Evolutionary conservation across 208 protist genomes (phyloP).

Genomic region (Jaenimonas drosophilae): DNA sequence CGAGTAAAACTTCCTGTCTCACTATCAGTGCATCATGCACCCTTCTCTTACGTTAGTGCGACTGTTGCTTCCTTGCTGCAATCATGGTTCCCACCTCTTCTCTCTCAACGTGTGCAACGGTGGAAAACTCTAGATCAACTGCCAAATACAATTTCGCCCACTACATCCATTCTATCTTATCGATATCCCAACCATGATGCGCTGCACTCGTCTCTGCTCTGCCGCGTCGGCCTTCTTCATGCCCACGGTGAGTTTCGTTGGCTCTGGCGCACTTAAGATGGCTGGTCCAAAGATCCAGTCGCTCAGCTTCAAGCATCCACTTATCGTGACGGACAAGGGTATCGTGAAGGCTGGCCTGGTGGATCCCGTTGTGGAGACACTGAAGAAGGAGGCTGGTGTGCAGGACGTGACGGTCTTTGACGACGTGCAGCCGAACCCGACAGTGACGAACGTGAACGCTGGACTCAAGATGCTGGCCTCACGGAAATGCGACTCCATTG

Average conservation of each 20-base stretch:
- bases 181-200: slow-evolving; percentile 19
- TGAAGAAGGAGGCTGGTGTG: slow-evolving; percentile 50
- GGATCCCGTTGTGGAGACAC: slow-evolving; percentile 24
- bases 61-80: too few relatives aligned
- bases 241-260: slow-evolving; percentile 42
- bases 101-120: too few relatives aligned
- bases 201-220: slow-evolving; percentile 12
- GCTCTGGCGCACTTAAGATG: slow-evolving; percentile 39
- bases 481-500: slow-evolving; percentile 46
- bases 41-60: too few relatives aligned
- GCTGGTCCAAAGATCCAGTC: slow-evolving; percentile 47
- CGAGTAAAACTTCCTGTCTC: too few relatives aligned
- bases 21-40: too few relatives aligned
- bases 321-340: slow-evolving; percentile 63
- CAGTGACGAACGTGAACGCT: slow-evolving; percentile 37
- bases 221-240: slow-evolving; percentile 54
- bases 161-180: too few relatives aligned
- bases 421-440: slow-evolving; percentile 57
- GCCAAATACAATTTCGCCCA: too few relatives aligned
- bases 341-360: slow-evolving; percentile 45
- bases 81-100: too few relatives aligned
- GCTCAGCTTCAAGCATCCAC: slow-evolving; percentile 45
- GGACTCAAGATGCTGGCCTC: slow-evolving; percentile 39
- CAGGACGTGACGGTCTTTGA: slow-evolving; percentile 34
- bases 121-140: too few relatives aligned